Evolutionary conservation across 2,329 filamentous ascomycete genomes (phyloP), one percentile per base, ranked within the genome.

Genomic region (Pseudogymnoascus destructans): DNA sequence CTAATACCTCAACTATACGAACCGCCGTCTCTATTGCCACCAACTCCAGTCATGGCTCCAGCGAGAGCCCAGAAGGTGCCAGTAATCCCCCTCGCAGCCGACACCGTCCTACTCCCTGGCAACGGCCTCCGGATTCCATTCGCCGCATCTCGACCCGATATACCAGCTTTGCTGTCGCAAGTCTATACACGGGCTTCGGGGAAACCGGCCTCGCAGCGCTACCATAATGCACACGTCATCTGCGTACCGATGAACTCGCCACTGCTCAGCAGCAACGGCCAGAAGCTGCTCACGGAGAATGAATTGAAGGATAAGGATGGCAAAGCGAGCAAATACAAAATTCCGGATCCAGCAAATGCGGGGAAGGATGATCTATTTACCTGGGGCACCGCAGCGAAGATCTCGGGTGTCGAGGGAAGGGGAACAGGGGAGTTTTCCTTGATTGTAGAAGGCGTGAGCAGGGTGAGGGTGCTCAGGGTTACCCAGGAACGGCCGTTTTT

Each of bases 181-280:
- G 81, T 95, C 61, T 92, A 95, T 72, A 87, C 87, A 66, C 83
- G 84, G 64, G 84, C 85, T 25, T 78, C 86, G 32, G 80, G 81
- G 38, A 85, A 84, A 66, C 80, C 85, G 64, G 80, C 82, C 25
- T 79, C 78, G 62, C 77, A 82, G 64, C 76, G 79, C 62, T 77
- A 85, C 67, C 80, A 84, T 64, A 76, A 77, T 64, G 82, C 95
- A 64, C 84, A 87, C 7, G 84, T 97, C 63, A 89, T 87, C 57
- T 97, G 92, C 70, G 84, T 97, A 58, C 93, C 93, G 17, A 77
- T 96, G 61, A 85, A 78, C 63, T 93, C 89, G 55, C 84, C 85
- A 3, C 79, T 85, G 21, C 77, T 95, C 23, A 84, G 83, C 59
- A 77, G 79, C 25, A 83, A 89, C 67, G 90, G 90, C 46, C 85